Conservation (phyloP, 345 rosid species). For the Rhizophora mangle region DNA sequence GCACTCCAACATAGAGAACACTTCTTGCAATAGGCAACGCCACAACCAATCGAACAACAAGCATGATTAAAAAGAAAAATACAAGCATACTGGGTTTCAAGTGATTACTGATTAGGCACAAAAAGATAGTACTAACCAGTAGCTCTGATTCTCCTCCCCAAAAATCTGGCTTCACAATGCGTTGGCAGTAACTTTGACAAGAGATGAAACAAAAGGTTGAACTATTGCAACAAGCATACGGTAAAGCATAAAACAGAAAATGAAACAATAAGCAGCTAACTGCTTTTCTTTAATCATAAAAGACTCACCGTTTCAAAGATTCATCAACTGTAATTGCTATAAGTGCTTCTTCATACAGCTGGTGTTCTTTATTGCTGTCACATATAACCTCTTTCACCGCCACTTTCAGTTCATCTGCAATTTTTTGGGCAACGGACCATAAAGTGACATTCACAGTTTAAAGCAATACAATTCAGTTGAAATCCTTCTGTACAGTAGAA, state of each 20-base stretch:
- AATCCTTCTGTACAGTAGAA: not conserved
- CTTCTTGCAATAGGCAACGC: no score
- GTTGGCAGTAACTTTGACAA: constrained; percentile 63
- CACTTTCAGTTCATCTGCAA: constrained; percentile 70
- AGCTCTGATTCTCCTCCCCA: constrained; percentile 99
- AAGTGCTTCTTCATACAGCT: constrained; percentile 68
- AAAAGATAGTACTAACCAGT: constrained; percentile 50
- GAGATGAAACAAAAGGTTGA: constrained; percentile 2
- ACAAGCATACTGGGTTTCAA: not conserved
- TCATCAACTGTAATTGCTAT: constrained; percentile 78
- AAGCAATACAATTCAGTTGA: not conserved
- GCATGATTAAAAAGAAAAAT: not conserved
- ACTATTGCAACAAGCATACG: not conserved
- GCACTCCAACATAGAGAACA: no score
- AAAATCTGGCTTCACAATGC: constrained; percentile 65
- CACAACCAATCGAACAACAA: not conserved
- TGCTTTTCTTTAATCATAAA: not conserved
- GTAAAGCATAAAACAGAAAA: constrained; percentile 7
- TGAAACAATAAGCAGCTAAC: not conserved
- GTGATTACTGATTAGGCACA: constrained; percentile 11
- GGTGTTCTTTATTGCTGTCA: constrained; percentile 52
- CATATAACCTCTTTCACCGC: constrained; percentile 89
- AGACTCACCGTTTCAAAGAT: constrained; percentile 65
- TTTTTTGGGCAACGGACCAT: constrained; percentile 7
- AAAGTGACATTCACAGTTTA: constrained; percentile 7